Evolutionary conservation across 2,329 filamentous ascomycete genomes (phyloP), one percentile per base, ranked within the genome.

Genomic region (Onygena corvina): DNA sequence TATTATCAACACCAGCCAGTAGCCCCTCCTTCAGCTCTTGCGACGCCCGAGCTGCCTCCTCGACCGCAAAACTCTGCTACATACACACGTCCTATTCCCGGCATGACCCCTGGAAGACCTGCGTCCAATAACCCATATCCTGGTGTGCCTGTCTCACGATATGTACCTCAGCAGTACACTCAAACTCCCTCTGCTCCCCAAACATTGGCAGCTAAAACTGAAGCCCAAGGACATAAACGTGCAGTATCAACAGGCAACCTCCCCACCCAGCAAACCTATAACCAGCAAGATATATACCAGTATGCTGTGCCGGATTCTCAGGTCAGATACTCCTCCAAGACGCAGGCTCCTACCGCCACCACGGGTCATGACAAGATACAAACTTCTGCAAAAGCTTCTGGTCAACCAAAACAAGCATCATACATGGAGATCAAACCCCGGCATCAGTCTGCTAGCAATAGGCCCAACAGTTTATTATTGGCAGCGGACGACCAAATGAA

Each of bases 221-320:
- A 45, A 33, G 46, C 31, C 27, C 18, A n/a, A 12, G 58, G 58
- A 44, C 64, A 67, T 51, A 59, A 66, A 33, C 62, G 61, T 4
- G 58, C 57, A 14, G 54, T 57, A n/a, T 65, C 65, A 3, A 58
- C 50, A 9, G 60, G 63, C 44, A 14, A 44, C n/a, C 30, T 57
- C 20, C 49, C 45, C 4, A 48, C 56, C 16, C 51, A 56, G 3
- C 49, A 53, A 18, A 52, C 53, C 7, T 67, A 68, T 56, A 63
- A 64, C 8, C 54, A 63, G 3, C 63, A 61, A 1, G 45, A 56
- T 9, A 56, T 57, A 18, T 69, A 57, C 35, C 66, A 69, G 52
- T 70, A 69, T 54, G 65, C 66, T 3, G 63, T 68, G 30, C 53
- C 66, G 11, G 65, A 67, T 42, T 42, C 38, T 4, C 61, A 67